These are phyloP conservation scores for Solanum sitiens DNA, from an alignment of 257 asterid genomes.

Conservation along the genomic window DNA sequence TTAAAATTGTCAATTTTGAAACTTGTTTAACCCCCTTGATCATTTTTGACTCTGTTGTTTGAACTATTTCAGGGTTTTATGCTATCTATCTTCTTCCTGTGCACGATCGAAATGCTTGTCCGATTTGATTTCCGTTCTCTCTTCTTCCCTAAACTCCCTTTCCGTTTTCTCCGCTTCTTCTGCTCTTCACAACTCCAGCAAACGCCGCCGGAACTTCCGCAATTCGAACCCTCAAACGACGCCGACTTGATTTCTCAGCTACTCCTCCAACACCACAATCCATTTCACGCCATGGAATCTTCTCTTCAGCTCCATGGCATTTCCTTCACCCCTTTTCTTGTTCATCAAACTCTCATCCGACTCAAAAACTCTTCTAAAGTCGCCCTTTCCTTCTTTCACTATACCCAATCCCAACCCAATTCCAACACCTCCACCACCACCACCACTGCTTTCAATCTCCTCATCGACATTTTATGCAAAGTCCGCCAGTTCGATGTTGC, in stretches of 20 bases:
- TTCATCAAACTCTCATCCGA: constrained; percentile 83
- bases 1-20: too few species aligned
- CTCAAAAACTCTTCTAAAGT: constrained; percentile 59
- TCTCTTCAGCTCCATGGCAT: constrained; percentile 69
- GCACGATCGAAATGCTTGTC: background rate
- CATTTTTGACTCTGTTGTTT: too few species aligned
- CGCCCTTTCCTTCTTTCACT: constrained; percentile 74
- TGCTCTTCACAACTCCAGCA: background rate
- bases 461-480: constrained; percentile 55
- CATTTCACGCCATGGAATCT: constrained; percentile 83
- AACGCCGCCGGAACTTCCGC: constrained; percentile 31
- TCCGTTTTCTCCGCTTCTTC: background rate
- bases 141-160: background rate
- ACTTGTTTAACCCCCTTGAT: too few species aligned
- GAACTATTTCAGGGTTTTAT: too few species aligned
- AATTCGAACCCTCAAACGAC: constrained; percentile 39
- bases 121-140: background rate
- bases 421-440: constrained; percentile 16
- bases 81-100: background rate
- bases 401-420: constrained; percentile 23
- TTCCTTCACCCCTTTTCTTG: constrained; percentile 37
- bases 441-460: constrained; percentile 44
- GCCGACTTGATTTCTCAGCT: constrained; percentile 65
- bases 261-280: constrained; percentile 75
- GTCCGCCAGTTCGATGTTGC: constrained; percentile 83